Conservation (phyloP, 768 basidiomycete genomes). For the Termitomyces sp. region DNA sequence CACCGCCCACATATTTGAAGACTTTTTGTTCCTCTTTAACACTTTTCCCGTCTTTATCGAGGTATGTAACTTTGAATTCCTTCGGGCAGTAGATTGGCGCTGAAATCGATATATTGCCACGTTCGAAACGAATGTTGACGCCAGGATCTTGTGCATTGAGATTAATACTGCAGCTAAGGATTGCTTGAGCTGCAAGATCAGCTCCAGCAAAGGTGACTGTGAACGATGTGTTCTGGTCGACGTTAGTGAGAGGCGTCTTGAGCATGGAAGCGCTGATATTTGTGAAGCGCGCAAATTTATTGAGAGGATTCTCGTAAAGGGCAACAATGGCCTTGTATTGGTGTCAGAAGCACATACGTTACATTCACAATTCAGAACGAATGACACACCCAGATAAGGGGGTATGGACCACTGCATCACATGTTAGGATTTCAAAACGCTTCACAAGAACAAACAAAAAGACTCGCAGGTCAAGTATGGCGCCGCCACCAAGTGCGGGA, state of each 20-base stretch:
- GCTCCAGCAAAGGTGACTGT: slow-evolving; percentile 59
- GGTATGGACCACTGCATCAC: slow-evolving; percentile 68
- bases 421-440: not conserved
- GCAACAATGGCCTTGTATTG: slow-evolving; percentile 59
- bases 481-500: slow-evolving; percentile 77
- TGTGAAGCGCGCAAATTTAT: slow-evolving; percentile 52
- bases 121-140: slow-evolving; percentile 68
- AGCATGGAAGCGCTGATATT: slow-evolving; percentile 65
- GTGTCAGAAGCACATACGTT: not conserved
- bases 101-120: slow-evolving; percentile 60
- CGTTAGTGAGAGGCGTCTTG: slow-evolving; percentile 71
- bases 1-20: slow-evolving; percentile 59
- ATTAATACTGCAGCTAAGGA: slow-evolving; percentile 66
- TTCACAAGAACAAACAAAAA: not conserved
- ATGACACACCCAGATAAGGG: slow-evolving; percentile 63
- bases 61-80: slow-evolving; percentile 60
- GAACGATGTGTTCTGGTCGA: slow-evolving; percentile 75
- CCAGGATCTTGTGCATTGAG: slow-evolving; percentile 40
- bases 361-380: not conserved
- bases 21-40: slow-evolving; percentile 51
- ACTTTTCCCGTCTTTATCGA: slow-evolving; percentile 39
- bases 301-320: slow-evolving; percentile 76
- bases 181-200: slow-evolving; percentile 64
- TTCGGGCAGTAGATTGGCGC: slow-evolving; percentile 64
- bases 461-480: slow-evolving; percentile 74